A percentile compares a stretch with the other conserved stretches of the same genome.
These are phyloP conservation scores for Apiotrichum akiyoshidainum DNA, from an alignment of 1,284 basidiomycete genomes.

Conservation along the genomic window DNA sequence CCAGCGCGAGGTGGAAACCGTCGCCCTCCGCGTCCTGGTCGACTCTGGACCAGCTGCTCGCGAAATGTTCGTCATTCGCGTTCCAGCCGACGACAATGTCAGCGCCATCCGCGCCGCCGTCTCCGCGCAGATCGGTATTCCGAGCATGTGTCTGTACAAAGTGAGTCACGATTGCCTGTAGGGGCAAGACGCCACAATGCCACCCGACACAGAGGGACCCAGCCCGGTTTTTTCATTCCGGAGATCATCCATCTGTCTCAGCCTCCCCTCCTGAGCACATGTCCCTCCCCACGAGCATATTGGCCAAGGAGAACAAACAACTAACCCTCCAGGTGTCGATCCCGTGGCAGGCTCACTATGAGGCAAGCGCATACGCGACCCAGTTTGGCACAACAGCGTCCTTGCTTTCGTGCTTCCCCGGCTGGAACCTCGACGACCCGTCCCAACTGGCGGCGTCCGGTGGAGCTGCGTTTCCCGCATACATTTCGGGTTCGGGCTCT, in stretches of 20 bases:
- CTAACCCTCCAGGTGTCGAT: constrained; percentile 37
- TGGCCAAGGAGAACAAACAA: too few relatives aligned
- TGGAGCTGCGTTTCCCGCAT: constrained; percentile 11
- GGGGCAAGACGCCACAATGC: background rate
- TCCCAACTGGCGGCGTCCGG: constrained; percentile 26
- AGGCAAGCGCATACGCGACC: constrained; percentile 35
- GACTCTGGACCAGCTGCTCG: constrained; percentile 19
- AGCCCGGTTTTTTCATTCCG: background rate
- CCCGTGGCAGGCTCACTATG: constrained; percentile 39
- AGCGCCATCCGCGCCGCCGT: constrained; percentile 29
- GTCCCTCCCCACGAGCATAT: too few relatives aligned
- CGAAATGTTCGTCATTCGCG: constrained; percentile 33
- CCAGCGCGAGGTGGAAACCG: background rate
- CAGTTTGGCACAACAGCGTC: constrained; percentile 32
- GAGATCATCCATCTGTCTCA: background rate
- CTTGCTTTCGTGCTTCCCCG: constrained; percentile 40
- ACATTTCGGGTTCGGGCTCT: constrained; percentile 7
- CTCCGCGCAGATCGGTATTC: constrained; percentile 25
- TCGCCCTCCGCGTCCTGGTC: constrained; percentile 20
- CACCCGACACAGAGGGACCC: background rate
- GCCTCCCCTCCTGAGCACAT: background rate
- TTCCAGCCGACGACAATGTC: constrained; percentile 31
- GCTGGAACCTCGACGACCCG: constrained; percentile 45
- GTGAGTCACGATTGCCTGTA: constrained; percentile 25
- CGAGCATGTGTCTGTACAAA: constrained; percentile 41